Percentiles rank a stretch among this genome's conserved stretches.
These are phyloP conservation scores for Wilcoxina mikolae DNA, from an alignment of 495 filamentous ascomycete species.

Conservation along the genomic window DNA sequence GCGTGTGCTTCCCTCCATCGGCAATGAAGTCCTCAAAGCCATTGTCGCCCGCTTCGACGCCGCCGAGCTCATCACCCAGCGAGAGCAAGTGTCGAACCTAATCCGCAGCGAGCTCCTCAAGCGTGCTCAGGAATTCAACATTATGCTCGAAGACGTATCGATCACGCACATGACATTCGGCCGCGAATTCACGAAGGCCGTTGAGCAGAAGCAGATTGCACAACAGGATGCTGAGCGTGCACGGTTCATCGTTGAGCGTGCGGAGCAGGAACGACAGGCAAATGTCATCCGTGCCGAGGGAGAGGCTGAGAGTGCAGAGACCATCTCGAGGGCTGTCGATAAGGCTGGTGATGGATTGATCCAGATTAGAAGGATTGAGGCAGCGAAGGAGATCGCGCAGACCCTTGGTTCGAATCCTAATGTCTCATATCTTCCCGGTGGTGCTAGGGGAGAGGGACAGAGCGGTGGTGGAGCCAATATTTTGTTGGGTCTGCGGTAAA, in stretches of 20 bases:
- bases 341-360: conserved; percentile 87
- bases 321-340: conserved; percentile 80
- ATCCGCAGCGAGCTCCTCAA: conserved; percentile 91
- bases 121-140: conserved; percentile 97
- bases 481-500: conserved; percentile 22
- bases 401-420: conserved; percentile 83
- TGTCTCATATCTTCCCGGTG: conserved; percentile 82
- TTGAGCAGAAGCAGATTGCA: conserved; percentile 99
- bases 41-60: conserved; percentile 99
- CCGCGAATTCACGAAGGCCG: conserved; percentile 93
- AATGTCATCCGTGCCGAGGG: conserved; percentile 97
- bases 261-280: conserved; percentile 96
- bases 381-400: conserved; percentile 88
- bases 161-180: conserved; percentile 99
- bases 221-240: conserved; percentile 97
- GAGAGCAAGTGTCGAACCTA: conserved; percentile 78
- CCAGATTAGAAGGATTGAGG: conserved; percentile 91
- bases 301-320: conserved; percentile 90
- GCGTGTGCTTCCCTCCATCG: conserved; percentile 96
- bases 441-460: conserved; percentile 44
- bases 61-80: conserved; percentile 97
- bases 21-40: conserved; percentile 98
- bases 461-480: conserved; percentile 19
- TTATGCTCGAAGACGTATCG: conserved; percentile 93
- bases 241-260: conserved; percentile 95